These are phyloP conservation scores for Calocybe cyanea DNA, from an alignment of 768 basidiomycete species.

Conservation along the genomic window DNA sequence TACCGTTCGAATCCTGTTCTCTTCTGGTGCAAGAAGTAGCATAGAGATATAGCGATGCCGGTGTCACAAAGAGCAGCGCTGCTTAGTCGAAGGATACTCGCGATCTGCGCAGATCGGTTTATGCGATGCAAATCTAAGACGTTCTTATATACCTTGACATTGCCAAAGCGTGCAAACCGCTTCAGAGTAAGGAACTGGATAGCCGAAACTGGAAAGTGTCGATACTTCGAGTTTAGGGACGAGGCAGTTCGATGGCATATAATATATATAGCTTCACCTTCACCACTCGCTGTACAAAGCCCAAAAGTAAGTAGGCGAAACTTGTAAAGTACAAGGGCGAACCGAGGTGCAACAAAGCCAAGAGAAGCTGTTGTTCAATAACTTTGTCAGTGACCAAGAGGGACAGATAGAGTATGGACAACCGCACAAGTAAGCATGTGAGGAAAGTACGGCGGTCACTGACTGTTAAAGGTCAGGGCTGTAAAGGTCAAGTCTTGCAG, in stretches of 20 bases:
- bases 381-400: neutral
- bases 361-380: slow-evolving; percentile 15
- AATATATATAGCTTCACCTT: slow-evolving; percentile 19
- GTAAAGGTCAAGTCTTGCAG: neutral
- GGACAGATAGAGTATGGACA: neutral
- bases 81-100: slow-evolving; percentile 25
- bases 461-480: slow-evolving; percentile 11
- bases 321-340: neutral
- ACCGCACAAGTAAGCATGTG: slow-evolving; percentile 18
- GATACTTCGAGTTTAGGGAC: too few species aligned
- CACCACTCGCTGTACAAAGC: slow-evolving; percentile 23
- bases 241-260: too few species aligned
- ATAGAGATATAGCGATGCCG: slow-evolving; percentile 25
- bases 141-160: slow-evolving; percentile 21
- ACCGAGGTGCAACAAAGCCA: slow-evolving; percentile 28
- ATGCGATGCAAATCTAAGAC: too few species aligned
- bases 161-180: slow-evolving; percentile 19
- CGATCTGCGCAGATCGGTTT: slow-evolving; percentile 14
- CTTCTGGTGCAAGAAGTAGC: slow-evolving; percentile 27
- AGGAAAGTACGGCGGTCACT: slow-evolving; percentile 19
- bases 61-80: slow-evolving; percentile 32
- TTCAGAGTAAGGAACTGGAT: slow-evolving; percentile 24
- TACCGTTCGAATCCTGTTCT: slow-evolving; percentile 30
- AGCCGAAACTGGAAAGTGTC: slow-evolving; percentile 23
- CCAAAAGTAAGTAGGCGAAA: neutral